phyloP scores from a whole-genome alignment of 2,329 filamentous ascomycete genomes.

The Trichothecium sympodiale region DNA sequence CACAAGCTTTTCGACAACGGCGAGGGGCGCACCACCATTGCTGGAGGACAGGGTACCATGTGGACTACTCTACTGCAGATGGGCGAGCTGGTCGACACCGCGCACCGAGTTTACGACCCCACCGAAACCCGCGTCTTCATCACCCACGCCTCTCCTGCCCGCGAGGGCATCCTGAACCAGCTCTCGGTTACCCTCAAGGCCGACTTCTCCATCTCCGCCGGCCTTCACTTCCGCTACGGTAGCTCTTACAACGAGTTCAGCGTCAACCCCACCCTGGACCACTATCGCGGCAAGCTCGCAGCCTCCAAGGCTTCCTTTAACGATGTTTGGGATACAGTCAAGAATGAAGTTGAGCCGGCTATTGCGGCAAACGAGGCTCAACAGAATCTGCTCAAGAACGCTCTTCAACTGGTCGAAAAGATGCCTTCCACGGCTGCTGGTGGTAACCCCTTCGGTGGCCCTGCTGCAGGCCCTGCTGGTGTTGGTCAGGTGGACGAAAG shows the following conservation, averaged over 20 bases:
- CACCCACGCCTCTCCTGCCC: constrained; percentile 91
- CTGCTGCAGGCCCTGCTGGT: constrained; percentile 51
- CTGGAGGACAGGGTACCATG: constrained; percentile 97
- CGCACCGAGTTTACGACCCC: constrained; percentile 95
- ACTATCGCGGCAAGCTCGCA: constrained; percentile 96
- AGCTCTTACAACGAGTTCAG: constrained; percentile 99
- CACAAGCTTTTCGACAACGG: constrained; percentile 99
- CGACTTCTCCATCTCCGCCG: constrained; percentile 95
- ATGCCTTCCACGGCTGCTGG: constrained; percentile 94
- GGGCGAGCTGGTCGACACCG: constrained; percentile 95
- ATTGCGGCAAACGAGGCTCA: constrained; percentile 91
- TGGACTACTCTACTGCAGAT: constrained; percentile 98
- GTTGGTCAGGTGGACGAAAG: constrained; percentile 94
- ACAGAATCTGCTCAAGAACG: constrained; percentile 82
- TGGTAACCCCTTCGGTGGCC: constrained; percentile 91
- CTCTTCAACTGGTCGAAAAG: constrained; percentile 88
- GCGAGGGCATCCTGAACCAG: constrained; percentile 94
- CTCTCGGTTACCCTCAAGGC: constrained; percentile 94
- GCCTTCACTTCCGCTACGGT: constrained; percentile 95
- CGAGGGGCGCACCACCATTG: constrained; percentile 94
- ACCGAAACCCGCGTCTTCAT: constrained; percentile 95
- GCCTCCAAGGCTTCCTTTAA: constrained; percentile 98
- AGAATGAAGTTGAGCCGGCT: constrained; percentile 86
- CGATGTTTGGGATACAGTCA: constrained; percentile 98
- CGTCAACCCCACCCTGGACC: constrained; percentile 93